These are phyloP conservation scores for Schizopora paradoxa DNA, from an alignment of 1,284 basidiomycete genomes.

Conservation along the genomic window DNA sequence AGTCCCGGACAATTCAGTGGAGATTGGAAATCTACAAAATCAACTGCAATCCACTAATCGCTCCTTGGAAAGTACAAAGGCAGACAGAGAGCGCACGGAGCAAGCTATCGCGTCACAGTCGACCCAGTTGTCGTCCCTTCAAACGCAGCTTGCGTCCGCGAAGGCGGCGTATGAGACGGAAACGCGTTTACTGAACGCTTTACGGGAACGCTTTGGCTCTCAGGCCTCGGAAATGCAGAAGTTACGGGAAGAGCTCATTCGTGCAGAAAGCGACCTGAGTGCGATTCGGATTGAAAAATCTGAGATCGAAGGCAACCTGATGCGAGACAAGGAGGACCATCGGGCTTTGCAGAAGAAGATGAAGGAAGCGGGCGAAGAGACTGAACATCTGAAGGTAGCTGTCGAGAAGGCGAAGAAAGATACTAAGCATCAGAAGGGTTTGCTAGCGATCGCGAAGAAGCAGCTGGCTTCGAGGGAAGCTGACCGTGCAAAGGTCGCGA, in stretches of 20 bases:
- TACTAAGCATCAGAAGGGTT: constrained; percentile 91
- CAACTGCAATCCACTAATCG: constrained; percentile 77
- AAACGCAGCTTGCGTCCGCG: constrained; percentile 70
- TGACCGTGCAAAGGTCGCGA: constrained; percentile 66
- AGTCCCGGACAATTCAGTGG: constrained; percentile 65
- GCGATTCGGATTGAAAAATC: constrained; percentile 86
- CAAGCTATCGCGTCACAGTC: constrained; percentile 57
- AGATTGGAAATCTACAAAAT: constrained; percentile 83
- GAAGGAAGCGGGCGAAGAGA: constrained; percentile 75
- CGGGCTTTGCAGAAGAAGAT: constrained; percentile 82
- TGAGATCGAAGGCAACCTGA: constrained; percentile 83
- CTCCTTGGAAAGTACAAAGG: constrained; percentile 56
- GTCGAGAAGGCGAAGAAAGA: constrained; percentile 92
- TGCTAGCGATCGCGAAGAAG: constrained; percentile 92
- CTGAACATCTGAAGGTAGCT: constrained; percentile 64
- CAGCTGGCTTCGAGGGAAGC: constrained; percentile 84
- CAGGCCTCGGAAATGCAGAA: constrained; percentile 77
- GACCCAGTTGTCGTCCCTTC: constrained; percentile 63
- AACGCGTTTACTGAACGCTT: constrained; percentile 63
- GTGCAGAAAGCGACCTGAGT: constrained; percentile 88
- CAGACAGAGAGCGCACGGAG: constrained; percentile 55
- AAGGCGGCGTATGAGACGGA: constrained; percentile 86
- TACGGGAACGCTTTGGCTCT: constrained; percentile 67
- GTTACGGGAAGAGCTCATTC: constrained; percentile 78
- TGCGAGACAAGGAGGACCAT: constrained; percentile 94